phyloP scores from a whole-genome alignment of 768 basidiomycete genomes.

The Leucosporidium creatinivorum region DNA sequence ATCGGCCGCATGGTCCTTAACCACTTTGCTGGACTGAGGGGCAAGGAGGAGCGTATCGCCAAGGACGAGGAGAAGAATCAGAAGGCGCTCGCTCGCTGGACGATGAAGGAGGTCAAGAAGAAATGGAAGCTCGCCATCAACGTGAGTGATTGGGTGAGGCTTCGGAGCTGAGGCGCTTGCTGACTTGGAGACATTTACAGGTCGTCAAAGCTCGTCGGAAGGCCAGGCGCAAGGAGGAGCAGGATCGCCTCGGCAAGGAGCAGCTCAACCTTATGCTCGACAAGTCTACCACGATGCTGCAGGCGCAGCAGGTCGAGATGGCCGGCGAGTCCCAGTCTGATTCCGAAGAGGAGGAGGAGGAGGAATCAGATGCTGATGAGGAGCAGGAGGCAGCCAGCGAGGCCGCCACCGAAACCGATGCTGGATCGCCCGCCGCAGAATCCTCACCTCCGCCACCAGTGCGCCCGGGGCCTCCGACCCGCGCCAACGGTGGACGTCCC shows the following conservation, averaged over 20 bases:
- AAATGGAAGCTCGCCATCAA: conserved; percentile 87
- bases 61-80: conserved; percentile 61
- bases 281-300: conserved; percentile 76
- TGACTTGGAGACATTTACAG: conserved; percentile 42
- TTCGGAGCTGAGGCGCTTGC: not conserved
- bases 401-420: not conserved
- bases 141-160: conserved; percentile 48
- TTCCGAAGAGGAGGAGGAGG: conserved; percentile 34
- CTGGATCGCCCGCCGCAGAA: not conserved
- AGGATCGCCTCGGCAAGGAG: conserved; percentile 66
- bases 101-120: conserved; percentile 59
- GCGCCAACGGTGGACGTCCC: not conserved
- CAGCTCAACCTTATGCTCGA: conserved; percentile 85
- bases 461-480: not conserved
- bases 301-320: conserved; percentile 71
- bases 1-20: conserved; percentile 60
- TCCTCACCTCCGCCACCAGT: conserved; percentile 8
- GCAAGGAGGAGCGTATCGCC: conserved; percentile 55
- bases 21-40: conserved; percentile 67
- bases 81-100: conserved; percentile 61
- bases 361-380: conserved; percentile 35
- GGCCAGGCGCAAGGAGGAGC: conserved; percentile 62
- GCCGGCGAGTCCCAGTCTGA: conserved; percentile 42
- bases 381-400: conserved; percentile 34
- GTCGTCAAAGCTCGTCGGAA: conserved; percentile 67